phyloP scores from a whole-genome alignment of 2,329 filamentous ascomycete genomes.

The Hypoxylon sp. region DNA sequence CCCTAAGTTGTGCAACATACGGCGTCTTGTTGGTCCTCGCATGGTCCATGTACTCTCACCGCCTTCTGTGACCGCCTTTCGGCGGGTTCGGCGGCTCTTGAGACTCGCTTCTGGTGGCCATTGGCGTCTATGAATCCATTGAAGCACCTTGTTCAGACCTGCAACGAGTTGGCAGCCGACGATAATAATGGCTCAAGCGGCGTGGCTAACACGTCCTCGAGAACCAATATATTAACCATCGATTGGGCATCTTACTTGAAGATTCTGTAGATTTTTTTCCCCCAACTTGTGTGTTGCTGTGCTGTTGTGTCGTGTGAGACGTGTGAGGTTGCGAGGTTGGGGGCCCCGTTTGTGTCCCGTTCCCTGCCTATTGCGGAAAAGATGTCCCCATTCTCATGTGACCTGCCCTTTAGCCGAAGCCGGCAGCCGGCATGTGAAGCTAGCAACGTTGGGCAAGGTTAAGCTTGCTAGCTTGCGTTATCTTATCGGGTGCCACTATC shows the following conservation, averaged over 20 bases:
- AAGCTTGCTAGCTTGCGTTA: conserved; percentile 16
- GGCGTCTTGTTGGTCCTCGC: conserved; percentile 16
- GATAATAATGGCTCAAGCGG: conserved; percentile 9
- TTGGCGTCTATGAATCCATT: conserved; percentile 29
- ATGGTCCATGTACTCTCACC: conserved; percentile 25
- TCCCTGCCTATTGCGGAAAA: conserved; percentile 37
- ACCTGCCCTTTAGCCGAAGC: conserved; percentile 40
- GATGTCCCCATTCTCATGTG: conserved; percentile 41
- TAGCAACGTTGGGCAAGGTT: conserved; percentile 8
- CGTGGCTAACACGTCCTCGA: conserved; percentile 23
- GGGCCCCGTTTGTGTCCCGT: conserved; percentile 24
- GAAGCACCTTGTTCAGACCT: conserved; percentile 1
- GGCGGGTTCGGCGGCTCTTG: conserved; percentile 38
- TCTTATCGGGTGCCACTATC: conserved; percentile 31
- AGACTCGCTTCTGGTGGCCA: conserved; percentile 29
- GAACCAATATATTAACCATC: conserved; percentile 35
- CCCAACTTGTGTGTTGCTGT: conserved; percentile 2
- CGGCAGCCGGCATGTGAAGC: conserved; percentile 34
- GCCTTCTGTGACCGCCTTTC: conserved; percentile 40
- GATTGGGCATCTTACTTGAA: conserved; percentile 18
- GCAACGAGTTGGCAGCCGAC: neutral
- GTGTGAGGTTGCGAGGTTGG: too few species aligned
- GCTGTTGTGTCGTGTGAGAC: conserved; percentile 17
- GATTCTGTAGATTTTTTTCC: conserved; percentile 14
- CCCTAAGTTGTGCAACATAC: conserved; percentile 28